These are phyloP conservation scores for Cucurbita pepo DNA, from an alignment of 306 rosid species.

Conservation along the genomic window DNA sequence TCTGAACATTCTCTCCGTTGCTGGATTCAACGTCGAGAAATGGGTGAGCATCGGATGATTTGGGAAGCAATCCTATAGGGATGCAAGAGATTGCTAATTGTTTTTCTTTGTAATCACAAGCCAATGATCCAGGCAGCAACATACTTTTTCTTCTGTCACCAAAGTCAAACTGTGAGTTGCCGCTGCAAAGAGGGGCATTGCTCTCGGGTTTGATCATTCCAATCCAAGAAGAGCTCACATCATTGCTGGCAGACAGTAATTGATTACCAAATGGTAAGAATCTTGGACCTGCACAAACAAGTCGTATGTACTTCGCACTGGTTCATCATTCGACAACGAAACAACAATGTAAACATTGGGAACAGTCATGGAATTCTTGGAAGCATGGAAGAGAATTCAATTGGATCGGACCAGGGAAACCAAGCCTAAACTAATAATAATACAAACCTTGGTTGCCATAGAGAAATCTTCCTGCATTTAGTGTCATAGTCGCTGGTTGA, in stretches of 20 bases:
- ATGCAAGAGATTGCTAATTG: constrained; percentile 9
- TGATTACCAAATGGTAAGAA: constrained; percentile 18
- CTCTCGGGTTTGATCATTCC: constrained; percentile 12
- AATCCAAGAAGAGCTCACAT: constrained; percentile 14
- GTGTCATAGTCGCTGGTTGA: constrained; percentile 45
- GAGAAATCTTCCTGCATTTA: constrained; percentile 36
- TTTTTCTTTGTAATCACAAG: constrained; percentile 11
- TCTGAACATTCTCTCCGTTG: constrained; percentile 12
- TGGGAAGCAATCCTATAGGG: not conserved
- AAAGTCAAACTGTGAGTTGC: not conserved
- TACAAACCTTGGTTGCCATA: constrained; percentile 42
- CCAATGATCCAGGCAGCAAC: constrained; percentile 7
- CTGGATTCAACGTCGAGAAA: constrained; percentile 2
- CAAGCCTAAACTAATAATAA: not conserved
- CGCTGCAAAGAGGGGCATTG: not conserved
- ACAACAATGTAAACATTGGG: not conserved
- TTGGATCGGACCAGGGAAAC: not conserved
- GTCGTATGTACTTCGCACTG: not conserved
- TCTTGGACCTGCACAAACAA: constrained; percentile 10
- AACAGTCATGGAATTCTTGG: not conserved
- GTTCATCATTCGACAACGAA: not conserved
- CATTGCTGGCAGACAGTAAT: constrained; percentile 10
- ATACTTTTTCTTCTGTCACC: constrained; percentile 7
- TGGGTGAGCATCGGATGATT: constrained; percentile 7
- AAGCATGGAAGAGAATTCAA: not conserved